Evolutionary conservation across 805 yeast genomes (phyloP).

Genomic region (Ogataea naganishii): DNA sequence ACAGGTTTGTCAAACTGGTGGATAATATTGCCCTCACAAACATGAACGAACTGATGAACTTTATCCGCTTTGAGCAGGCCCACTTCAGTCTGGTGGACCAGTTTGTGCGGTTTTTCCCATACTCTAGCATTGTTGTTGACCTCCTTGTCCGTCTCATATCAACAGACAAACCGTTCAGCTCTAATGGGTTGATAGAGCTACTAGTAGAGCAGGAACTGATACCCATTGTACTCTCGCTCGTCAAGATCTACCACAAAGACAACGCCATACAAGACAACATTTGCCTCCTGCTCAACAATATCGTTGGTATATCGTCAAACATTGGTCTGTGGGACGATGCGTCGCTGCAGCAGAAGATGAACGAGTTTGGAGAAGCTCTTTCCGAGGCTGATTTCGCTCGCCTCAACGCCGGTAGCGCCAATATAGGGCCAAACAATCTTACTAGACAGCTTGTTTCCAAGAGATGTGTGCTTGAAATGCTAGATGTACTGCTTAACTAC

Average conservation of each 20-base stretch:
- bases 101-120: conserved; percentile 65
- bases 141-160: conserved; percentile 78
- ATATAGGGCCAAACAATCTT: conserved; percentile 91
- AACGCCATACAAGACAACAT: conserved; percentile 26
- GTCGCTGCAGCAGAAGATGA: conserved; percentile 5
- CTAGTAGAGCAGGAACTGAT: conserved; percentile 67
- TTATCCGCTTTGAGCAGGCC: conserved; percentile 41
- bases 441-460: conserved; percentile 83
- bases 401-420: conserved; percentile 49
- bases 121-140: conserved; percentile 87
- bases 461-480: conserved; percentile 53
- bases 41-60: conserved; percentile 66
- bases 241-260: conserved; percentile 24
- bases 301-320: conserved; percentile 45
- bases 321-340: conserved; percentile 26
- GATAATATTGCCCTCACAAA: conserved; percentile 80
- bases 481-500: conserved; percentile 65
- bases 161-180: conserved; percentile 81
- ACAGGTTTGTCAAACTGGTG: conserved; percentile 67
- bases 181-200: conserved; percentile 76
- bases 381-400: conserved; percentile 25
- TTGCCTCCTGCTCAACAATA: conserved; percentile 83
- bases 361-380: conserved; percentile 64
- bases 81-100: conserved; percentile 50
- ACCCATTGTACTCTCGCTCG: conserved; percentile 61